Base-by-base conservation (phyloP, 2,329 filamentous ascomycete genomes). In the Sporothrix sp. region DNA sequence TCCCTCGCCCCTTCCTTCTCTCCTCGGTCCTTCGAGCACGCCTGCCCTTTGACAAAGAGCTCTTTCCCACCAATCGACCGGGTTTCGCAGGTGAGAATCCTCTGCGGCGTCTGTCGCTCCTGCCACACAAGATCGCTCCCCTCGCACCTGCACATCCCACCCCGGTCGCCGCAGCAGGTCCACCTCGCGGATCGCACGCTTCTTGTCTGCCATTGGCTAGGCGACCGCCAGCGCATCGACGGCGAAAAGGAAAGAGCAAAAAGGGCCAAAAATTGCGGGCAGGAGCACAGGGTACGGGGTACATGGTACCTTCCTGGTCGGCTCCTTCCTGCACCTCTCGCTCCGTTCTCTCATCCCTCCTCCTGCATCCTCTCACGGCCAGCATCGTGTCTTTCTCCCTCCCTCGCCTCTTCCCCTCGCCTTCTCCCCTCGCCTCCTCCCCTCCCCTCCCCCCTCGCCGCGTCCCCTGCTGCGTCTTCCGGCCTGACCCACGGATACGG, bases 151-250 rank as follows among this genome's bases (percentile, higher is more conserved):
- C 48, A 27, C 48, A 43, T 43, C 28, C 49, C 47, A 35, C 50
- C 51, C 56, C 30, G 23, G 48, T 48, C 48, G 16, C 37, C 39
- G 45, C 54, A 56, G 54, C 30, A 53, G 47, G 43, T 42, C 45
- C 52, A 48, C 52, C 54, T 43, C 53, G 53, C 55, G 44, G 48
- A 57, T 50, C 53, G 43, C 23, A 42, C 54, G 32, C 16, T 50
- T 57, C 54, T 54, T 45, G 18, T 7, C 46, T 49, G 25, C 49
- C 48, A 59, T 59, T 59, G 58, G 58, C 53, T 53, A 40, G 51
- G 47, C 35, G 51, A 44, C 54, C 39, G 58, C 56, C 58, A 59
- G 51, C 58, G 57, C 58, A 59, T 58, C 58, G 42, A 46, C 45
- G 38, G 53, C 52, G 35, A 50, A 51, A 44, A 48, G 28, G 27